phyloP scores from a whole-genome alignment of 169 alveolate genomes.

The Eimeria falciformis region DNA sequence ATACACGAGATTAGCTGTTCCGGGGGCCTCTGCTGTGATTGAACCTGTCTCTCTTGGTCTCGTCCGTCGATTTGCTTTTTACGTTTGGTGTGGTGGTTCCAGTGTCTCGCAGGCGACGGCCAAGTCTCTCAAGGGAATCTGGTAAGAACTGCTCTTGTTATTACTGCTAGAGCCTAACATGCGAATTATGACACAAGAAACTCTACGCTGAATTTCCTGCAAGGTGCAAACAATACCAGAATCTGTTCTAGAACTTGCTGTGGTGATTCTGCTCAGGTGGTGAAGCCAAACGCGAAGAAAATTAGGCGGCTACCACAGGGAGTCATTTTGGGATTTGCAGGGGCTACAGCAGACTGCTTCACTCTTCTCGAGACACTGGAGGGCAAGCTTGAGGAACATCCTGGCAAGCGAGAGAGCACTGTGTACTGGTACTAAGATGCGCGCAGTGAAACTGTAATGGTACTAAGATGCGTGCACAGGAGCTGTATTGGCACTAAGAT shows the following conservation, averaged over 20 bases:
- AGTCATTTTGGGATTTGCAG: slow-evolving; percentile 87
- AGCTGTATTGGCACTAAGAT: too few relatives aligned
- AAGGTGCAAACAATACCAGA: too few relatives aligned
- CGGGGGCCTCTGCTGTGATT: not conserved
- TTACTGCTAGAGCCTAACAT: not conserved
- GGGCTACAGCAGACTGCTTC: slow-evolving; percentile 90
- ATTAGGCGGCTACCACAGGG: slow-evolving; percentile 82
- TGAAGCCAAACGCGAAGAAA: slow-evolving; percentile 84
- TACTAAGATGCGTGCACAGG: too few relatives aligned
- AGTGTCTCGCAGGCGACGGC: slow-evolving; percentile 86
- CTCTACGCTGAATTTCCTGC: too few relatives aligned
- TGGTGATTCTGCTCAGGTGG: slow-evolving; percentile 72
- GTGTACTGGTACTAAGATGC: too few relatives aligned
- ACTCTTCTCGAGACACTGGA: slow-evolving; percentile 87
- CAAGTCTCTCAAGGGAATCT: slow-evolving; percentile 85
- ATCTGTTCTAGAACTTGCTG: not conserved
- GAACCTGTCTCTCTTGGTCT: not conserved
- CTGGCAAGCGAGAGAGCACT: slow-evolving; percentile 76
- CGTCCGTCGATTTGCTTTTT: not conserved
- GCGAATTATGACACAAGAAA: too few relatives aligned
- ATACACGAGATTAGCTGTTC: not conserved
- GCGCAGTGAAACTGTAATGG: too few relatives aligned
- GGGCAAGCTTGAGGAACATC: slow-evolving; percentile 87
- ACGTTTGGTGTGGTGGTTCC: slow-evolving; percentile 29
- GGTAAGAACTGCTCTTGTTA: slow-evolving; percentile 73